These are phyloP conservation scores for Trypanosoma avium DNA, from an alignment of 208 protist genomes.

Conservation along the genomic window DNA sequence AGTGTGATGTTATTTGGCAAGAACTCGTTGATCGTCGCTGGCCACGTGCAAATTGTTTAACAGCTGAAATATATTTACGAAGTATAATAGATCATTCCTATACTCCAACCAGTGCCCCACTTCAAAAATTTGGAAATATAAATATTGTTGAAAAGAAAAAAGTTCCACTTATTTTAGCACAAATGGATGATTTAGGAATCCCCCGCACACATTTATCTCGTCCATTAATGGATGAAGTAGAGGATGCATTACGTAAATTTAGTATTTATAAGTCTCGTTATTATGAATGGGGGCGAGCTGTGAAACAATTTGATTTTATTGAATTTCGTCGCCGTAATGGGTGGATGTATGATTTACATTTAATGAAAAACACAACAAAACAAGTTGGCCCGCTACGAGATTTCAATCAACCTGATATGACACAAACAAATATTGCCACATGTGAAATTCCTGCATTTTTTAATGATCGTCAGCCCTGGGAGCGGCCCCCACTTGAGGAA, in stretches of 20 bases:
- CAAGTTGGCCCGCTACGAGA: conserved; percentile 67
- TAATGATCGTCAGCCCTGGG: conserved; percentile 72
- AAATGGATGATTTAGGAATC: conserved; percentile 86
- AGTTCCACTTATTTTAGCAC: conserved; percentile 76
- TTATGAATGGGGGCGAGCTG: conserved; percentile 89
- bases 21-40: conserved; percentile 82
- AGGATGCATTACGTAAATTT: conserved; percentile 86
- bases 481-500: conserved; percentile 68
- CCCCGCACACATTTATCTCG: conserved; percentile 76
- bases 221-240: conserved; percentile 82
- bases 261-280: conserved; percentile 66
- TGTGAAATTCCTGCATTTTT: conserved; percentile 80
- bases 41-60: conserved; percentile 68
- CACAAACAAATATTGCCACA: conserved; percentile 47
- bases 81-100: conserved; percentile 86
- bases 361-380: conserved; percentile 80
- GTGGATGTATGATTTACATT: conserved; percentile 88
- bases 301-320: conserved; percentile 91
- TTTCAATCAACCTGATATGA: conserved; percentile 56
- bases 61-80: conserved; percentile 84
- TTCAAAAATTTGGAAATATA: conserved; percentile 77
- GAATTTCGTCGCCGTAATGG: conserved; percentile 86
- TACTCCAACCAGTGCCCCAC: conserved; percentile 64
- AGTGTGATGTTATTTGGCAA: conserved; percentile 80
- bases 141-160: conserved; percentile 89